Conservation (phyloP, 208 protist species). For the Phytomonas francai region DNA sequence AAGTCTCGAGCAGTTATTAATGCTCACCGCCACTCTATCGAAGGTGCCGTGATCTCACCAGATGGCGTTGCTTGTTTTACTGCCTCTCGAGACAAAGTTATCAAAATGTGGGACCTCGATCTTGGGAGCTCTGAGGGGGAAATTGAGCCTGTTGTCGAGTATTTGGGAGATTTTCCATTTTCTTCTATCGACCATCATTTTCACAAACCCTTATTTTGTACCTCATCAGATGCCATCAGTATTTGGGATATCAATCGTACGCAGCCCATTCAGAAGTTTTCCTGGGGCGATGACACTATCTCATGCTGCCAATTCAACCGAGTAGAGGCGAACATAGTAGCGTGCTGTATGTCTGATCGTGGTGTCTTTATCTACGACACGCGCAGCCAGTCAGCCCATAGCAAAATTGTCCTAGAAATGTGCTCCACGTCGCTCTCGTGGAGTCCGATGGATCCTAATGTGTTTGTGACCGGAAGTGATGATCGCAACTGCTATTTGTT, state of each 20-base stretch:
- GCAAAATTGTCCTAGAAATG: slow-evolving; percentile 93
- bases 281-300: slow-evolving; percentile 93
- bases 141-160: slow-evolving; percentile 77
- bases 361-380: slow-evolving; percentile 94
- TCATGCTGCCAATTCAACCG: slow-evolving; percentile 91
- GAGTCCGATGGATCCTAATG: slow-evolving; percentile 98
- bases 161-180: slow-evolving; percentile 89
- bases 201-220: slow-evolving; percentile 87
- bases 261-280: slow-evolving; percentile 89
- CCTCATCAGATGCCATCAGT: slow-evolving; percentile 85
- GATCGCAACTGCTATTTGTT: slow-evolving; percentile 97
- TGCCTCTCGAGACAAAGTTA: slow-evolving; percentile 92
- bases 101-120: slow-evolving; percentile 95
- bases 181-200: slow-evolving; percentile 92
- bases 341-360: slow-evolving; percentile 90
- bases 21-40: slow-evolving; percentile 92
- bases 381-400: slow-evolving; percentile 78
- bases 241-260: slow-evolving; percentile 92
- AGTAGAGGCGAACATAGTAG: slow-evolving; percentile 86
- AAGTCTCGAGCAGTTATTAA: slow-evolving; percentile 55
- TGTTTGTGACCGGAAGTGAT: slow-evolving; percentile 94
- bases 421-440: slow-evolving; percentile 90
- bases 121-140: slow-evolving; percentile 22
- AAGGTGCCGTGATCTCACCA: slow-evolving; percentile 86
- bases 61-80: slow-evolving; percentile 90